These are phyloP conservation scores for Hymenoscyphus infarciens DNA, from an alignment of 2,329 filamentous ascomycete species.

Conservation along the genomic window DNA sequence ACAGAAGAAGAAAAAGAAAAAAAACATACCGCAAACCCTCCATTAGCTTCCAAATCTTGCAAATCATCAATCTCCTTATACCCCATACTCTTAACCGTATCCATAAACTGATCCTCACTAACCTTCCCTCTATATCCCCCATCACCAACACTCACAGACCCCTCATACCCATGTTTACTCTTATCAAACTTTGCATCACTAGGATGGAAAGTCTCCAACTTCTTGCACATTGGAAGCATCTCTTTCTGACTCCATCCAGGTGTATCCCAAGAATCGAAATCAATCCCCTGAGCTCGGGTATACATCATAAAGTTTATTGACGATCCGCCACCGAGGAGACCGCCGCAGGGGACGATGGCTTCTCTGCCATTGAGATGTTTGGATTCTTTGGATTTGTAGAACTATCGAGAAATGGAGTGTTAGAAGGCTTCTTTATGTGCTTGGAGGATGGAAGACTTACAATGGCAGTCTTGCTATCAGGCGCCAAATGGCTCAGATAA, in stretches of 20 bases:
- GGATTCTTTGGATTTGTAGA: conserved; percentile 48
- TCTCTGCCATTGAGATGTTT: conserved; percentile 45
- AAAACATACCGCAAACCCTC: conserved; percentile 34
- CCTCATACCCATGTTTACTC: conserved; percentile 48
- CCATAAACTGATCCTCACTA: conserved; percentile 48
- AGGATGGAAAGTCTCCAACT: conserved; percentile 52
- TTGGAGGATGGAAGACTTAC: conserved; percentile 14
- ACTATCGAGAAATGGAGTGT: conserved; percentile 32
- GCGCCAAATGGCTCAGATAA: conserved; percentile 46
- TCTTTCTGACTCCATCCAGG: conserved; percentile 50
- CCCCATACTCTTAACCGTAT: conserved; percentile 45
- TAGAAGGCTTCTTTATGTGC: neutral
- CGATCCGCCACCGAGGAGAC: conserved; percentile 59
- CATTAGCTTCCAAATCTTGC: conserved; percentile 45
- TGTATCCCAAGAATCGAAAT: conserved; percentile 51
- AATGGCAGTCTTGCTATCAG: conserved; percentile 45
- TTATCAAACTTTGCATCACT: conserved; percentile 22
- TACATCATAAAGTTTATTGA: conserved; percentile 59
- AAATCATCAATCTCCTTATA: conserved; percentile 51
- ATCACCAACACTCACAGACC: conserved; percentile 53
- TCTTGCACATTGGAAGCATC: conserved; percentile 51
- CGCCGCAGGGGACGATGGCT: conserved; percentile 39
- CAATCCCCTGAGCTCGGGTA: conserved; percentile 42
- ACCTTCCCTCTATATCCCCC: conserved; percentile 43
- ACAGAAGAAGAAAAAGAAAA: neutral